Evolutionary conservation across 306 rosid species (phyloP).

Genomic region (Pyrus communis): DNA sequence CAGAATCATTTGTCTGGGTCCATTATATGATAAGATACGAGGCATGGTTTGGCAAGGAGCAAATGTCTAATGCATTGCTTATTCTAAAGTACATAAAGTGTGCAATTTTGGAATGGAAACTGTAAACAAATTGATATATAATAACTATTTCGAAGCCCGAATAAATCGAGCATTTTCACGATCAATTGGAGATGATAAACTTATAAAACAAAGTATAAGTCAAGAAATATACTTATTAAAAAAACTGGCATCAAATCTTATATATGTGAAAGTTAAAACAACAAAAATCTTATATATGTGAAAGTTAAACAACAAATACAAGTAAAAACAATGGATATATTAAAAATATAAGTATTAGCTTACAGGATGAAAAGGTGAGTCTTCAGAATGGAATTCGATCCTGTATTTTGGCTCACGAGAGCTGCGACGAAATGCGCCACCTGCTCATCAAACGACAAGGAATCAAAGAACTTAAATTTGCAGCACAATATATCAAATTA

Average conservation of each 20-base stretch:
- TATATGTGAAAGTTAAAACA: background rate
- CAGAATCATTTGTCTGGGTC: background rate
- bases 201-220: background rate
- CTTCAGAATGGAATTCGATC: slow-evolving; percentile 74
- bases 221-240: background rate
- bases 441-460: slow-evolving; percentile 24
- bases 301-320: background rate
- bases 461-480: background rate
- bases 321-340: background rate
- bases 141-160: background rate
- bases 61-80: background rate
- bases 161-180: background rate
- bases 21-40: background rate
- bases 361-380: slow-evolving; percentile 78
- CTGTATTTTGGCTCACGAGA: slow-evolving; percentile 84
- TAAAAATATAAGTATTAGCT: slow-evolving; percentile 6
- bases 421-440: slow-evolving; percentile 58
- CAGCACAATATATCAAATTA: background rate
- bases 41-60: background rate
- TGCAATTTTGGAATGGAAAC: background rate
- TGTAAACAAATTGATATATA: background rate
- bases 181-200: background rate
- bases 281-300: background rate
- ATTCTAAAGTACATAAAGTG: background rate
- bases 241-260: background rate